Evolutionary conservation across 148 eudicot genomes (phyloP).

Genomic region (Limonium bicolor): DNA sequence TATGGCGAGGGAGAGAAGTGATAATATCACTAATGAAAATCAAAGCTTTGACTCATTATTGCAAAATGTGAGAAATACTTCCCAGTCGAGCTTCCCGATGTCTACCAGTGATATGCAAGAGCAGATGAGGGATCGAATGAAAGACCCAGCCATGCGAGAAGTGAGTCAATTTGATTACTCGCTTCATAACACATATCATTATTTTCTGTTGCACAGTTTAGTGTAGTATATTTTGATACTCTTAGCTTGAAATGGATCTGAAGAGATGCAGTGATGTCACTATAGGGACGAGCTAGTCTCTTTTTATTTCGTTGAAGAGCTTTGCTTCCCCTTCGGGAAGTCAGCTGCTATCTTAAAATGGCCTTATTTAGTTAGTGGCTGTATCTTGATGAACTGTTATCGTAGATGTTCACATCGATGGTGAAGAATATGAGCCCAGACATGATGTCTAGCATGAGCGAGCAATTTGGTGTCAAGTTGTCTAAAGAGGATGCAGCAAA

Average conservation of each 20-base stretch:
- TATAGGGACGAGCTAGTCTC: not conserved
- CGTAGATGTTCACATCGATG: constrained; percentile 86
- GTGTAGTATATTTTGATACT: too few relatives aligned
- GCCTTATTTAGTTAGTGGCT: not conserved
- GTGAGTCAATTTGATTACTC: constrained; percentile 20
- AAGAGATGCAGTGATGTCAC: too few relatives aligned
- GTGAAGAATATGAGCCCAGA: constrained; percentile 96
- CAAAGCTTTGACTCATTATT: constrained; percentile 22
- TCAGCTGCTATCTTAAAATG: too few relatives aligned
- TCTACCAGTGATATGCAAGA: constrained; percentile 70
- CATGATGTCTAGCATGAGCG: constrained; percentile 95
- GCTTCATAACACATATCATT: not conserved
- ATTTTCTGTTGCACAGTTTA: not conserved
- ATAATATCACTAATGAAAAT: constrained; percentile 24
- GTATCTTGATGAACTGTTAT: not conserved
- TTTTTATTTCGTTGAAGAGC: not conserved
- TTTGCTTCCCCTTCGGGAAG: too few relatives aligned
- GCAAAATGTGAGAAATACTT: constrained; percentile 29
- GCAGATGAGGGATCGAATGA: constrained; percentile 92
- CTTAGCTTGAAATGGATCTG: too few relatives aligned
- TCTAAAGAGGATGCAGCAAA: constrained; percentile 89
- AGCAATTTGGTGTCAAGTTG: constrained; percentile 87
- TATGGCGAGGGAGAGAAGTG: constrained; percentile 16
- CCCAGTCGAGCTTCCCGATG: constrained; percentile 37
- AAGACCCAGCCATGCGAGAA: constrained; percentile 92